A percentile compares a stretch with the other conserved stretches of the same genome.
Conservation (phyloP, 164 flowering plant species). For the Magnolia officinalis region DNA sequence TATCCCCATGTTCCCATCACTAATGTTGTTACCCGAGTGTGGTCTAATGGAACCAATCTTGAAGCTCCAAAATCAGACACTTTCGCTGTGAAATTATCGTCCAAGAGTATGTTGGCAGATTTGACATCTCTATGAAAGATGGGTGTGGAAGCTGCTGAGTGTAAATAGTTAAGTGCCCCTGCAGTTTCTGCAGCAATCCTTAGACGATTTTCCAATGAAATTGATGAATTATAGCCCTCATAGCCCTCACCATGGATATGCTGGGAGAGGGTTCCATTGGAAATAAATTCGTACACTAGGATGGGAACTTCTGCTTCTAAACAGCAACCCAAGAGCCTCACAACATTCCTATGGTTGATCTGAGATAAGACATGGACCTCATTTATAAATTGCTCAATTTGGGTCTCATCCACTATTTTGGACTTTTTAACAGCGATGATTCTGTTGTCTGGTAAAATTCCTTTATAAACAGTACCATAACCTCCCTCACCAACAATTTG, state of each 20-base stretch:
- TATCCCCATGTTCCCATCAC: constrained; percentile 15
- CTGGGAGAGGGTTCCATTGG: constrained; percentile 22
- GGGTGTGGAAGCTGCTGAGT: constrained; percentile 35
- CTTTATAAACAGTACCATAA: constrained; percentile 21
- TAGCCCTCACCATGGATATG: constrained; percentile 10
- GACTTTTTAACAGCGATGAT: constrained; percentile 20
- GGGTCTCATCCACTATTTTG: constrained; percentile 13
- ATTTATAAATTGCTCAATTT: constrained; percentile 22
- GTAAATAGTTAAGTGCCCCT: constrained; percentile 38
- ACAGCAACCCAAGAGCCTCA: constrained; percentile 28
- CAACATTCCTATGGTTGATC: constrained; percentile 23
- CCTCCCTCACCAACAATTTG: constrained; percentile 18
- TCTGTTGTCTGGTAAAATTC: constrained; percentile 12
- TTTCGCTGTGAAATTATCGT: constrained; percentile 28
- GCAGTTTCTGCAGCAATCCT: constrained; percentile 43
- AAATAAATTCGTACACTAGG: constrained; percentile 24
- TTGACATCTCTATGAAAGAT: constrained; percentile 44
- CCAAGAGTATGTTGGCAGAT: constrained; percentile 41
- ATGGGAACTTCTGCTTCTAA: constrained; percentile 27
- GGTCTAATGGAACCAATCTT: constrained; percentile 4
- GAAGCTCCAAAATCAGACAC: constrained; percentile 31
- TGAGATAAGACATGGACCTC: constrained; percentile 20
- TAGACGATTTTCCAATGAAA: constrained; percentile 24
- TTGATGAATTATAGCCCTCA: neutral
- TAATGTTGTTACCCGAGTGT: constrained; percentile 2